Evolutionary conservation across 768 basidiomycete species (phyloP).

Genomic region (Russula olivacea): DNA sequence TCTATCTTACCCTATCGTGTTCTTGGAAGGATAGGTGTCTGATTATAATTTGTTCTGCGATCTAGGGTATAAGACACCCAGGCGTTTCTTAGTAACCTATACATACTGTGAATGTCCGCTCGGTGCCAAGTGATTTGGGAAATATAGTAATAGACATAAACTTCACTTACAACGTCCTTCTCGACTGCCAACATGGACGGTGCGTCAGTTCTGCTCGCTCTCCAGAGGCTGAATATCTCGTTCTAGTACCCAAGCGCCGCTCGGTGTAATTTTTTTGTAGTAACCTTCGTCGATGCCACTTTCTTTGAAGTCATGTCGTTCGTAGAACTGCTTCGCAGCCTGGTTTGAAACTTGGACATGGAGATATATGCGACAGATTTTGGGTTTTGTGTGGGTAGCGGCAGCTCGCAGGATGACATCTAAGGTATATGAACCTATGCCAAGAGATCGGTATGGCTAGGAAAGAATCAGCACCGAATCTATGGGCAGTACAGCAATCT

Average conservation of each 20-base stretch:
- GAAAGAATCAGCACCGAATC: neutral
- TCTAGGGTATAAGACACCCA: conserved; percentile 16
- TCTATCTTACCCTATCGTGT: conserved; percentile 9
- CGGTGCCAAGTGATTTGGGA: conserved; percentile 3
- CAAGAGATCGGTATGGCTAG: conserved; percentile 81
- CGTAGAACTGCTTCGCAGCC: conserved; percentile 76
- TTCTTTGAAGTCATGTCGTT: conserved; percentile 74
- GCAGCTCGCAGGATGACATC: conserved; percentile 63
- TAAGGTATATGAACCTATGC: conserved; percentile 67
- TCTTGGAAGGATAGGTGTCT: conserved; percentile 5
- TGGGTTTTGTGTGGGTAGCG: conserved; percentile 48
- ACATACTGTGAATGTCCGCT: conserved; percentile 18
- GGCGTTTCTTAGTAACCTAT: conserved; percentile 21
- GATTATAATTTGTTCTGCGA: conserved; percentile 21
- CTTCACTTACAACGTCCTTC: conserved; percentile 6
- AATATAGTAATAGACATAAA: conserved; percentile 18
- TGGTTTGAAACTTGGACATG: conserved; percentile 84
- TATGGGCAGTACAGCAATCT: neutral
- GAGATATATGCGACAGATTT: conserved; percentile 67
- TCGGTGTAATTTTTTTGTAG: conserved; percentile 85
- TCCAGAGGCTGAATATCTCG: conserved; percentile 35
- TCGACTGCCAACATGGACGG: neutral
- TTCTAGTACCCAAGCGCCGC: conserved; percentile 85
- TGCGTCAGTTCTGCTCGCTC: neutral
- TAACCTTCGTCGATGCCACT: conserved; percentile 62